Evolutionary conservation across 352 stramenopile species (phyloP), one percentile per base, ranked within the genome.

Genomic region (Phytophthora melonis): DNA sequence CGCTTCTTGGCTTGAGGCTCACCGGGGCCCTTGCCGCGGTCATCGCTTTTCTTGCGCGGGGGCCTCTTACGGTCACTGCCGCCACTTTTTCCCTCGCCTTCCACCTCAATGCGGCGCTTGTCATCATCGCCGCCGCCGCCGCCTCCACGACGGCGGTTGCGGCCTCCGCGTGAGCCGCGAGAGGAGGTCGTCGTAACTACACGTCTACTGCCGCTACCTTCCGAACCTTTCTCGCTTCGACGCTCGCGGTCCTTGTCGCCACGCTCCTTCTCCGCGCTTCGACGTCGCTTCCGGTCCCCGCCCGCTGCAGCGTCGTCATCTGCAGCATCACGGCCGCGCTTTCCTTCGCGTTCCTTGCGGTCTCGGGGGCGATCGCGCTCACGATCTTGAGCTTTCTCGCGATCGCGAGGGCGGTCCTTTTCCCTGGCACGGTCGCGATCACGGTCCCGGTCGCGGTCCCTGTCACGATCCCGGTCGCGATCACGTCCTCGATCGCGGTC

Each of bases 1-100:
- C 83, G 77, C 80, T 96, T 96, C 80, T 96, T 96, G 55, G 78
- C 57, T 41, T 90, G 86, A 25, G 67, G 74, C 18, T 93, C 86
- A 30, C 81, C 78, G 27, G 82, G 84, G n/a, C 78, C 76, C 56
- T 89, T 86, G 50, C 75, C 67, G 27, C 70, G 59, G 54, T 90
- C 81, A 23, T 89, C 79, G 58, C 76, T 82, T 75, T 81, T 84
- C 67, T 81, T 84, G 60, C 73, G 74, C 58, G 69, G 45, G 8
- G 69, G 60, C 60, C 63, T 67, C 63, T 74, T 82, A 18, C 70
- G 59, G 34, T 72, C 67, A 27, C 84, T 84, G 30, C 72, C 82
- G 32, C 76, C 65, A n/a, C 63, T 60, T 54, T 72, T 67, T 30
- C 63, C 47, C 7, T 78, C 74, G 50, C 80, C 74, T 25, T 91